Evolutionary conservation across 371 early-diverging fungal genomes (phyloP).

Genomic region (Cokeromyces recurvatus): DNA sequence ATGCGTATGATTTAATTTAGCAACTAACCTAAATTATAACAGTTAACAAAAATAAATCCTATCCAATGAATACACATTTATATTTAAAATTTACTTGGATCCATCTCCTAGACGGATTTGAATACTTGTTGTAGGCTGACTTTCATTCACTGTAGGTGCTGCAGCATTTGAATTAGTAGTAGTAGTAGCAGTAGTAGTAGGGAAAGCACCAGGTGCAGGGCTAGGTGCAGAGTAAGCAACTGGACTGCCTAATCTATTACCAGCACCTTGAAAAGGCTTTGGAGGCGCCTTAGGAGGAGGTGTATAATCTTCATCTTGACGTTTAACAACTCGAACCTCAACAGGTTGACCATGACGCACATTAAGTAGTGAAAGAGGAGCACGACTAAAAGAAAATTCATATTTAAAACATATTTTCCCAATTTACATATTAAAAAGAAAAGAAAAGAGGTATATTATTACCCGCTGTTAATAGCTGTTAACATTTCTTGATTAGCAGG

Average conservation of each 20-base stretch:
- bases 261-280: conserved; percentile 71
- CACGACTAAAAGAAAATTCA: conserved; percentile 57
- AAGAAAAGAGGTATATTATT: no score
- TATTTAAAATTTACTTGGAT: conserved; percentile 46
- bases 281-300: conserved; percentile 72
- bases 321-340: conserved; percentile 80
- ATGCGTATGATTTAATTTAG: conserved; percentile 86
- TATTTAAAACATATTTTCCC: no score
- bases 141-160: conserved; percentile 59
- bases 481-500: conserved; percentile 84
- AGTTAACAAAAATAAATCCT: neutral
- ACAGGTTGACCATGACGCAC: conserved; percentile 91
- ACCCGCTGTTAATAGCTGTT: conserved; percentile 85
- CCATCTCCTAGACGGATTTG: conserved; percentile 93
- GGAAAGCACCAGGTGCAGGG: conserved; percentile 27
- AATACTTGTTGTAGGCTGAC: conserved; percentile 77
- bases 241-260: conserved; percentile 79
- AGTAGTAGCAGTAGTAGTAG: conserved; percentile 26
- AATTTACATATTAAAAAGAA: no score
- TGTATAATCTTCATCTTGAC: conserved; percentile 81
- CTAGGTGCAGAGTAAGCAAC: conserved; percentile 25
- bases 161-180: conserved; percentile 21
- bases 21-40: conserved; percentile 60
- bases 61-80: neutral
- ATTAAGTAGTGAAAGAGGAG: conserved; percentile 80